Evolutionary conservation across 176 grass and related monocot species (phyloP).

Genomic region (Bromus sterilis): DNA sequence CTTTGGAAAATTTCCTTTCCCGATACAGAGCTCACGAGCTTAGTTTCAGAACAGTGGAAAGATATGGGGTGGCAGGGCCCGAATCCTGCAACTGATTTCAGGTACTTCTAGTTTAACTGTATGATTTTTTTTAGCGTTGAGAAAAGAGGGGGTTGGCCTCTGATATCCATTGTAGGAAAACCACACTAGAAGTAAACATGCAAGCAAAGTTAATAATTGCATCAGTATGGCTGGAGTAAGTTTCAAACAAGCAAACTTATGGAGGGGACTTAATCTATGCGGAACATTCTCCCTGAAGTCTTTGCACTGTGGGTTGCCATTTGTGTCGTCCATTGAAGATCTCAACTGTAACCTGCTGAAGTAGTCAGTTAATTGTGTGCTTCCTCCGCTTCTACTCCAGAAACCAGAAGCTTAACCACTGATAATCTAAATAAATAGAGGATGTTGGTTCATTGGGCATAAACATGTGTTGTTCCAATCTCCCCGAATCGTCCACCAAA

Average conservation of each 20-base stretch:
- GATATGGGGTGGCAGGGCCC: conserved; percentile 89
- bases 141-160: not conserved
- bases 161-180: not conserved
- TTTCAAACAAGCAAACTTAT: not conserved
- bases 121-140: not conserved
- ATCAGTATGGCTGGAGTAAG: not conserved
- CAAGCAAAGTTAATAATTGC: not conserved
- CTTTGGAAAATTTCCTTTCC: conserved; percentile 79
- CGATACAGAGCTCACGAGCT: conserved; percentile 48
- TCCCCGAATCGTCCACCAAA: not conserved
- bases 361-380: not conserved
- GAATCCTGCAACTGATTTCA: conserved; percentile 91
- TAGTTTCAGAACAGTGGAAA: conserved; percentile 94
- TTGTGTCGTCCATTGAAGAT: too few species aligned
- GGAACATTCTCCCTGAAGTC: not conserved
- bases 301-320: not conserved
- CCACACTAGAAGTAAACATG: not conserved
- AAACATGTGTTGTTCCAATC: not conserved
- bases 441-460: not conserved
- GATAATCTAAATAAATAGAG: not conserved
- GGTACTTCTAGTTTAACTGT: conserved; percentile 16
- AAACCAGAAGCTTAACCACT: not conserved
- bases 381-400: not conserved
- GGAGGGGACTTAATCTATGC: not conserved
- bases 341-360: not conserved